Evolutionary conservation across 2,329 filamentous ascomycete genomes (phyloP).

Genomic region (Fusarium miscanthi): DNA sequence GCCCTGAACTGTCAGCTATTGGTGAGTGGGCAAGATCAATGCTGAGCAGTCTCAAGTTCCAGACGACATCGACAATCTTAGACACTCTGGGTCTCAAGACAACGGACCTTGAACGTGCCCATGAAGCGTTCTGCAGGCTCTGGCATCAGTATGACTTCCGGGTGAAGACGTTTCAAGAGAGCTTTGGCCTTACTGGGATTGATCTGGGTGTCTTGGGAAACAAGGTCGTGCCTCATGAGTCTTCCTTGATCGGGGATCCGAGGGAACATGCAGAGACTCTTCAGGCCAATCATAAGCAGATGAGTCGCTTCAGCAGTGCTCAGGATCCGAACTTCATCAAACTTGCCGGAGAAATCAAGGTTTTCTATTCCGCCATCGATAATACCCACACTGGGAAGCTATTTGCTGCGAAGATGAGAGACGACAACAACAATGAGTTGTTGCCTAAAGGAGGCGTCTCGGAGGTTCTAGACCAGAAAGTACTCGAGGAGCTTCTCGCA

Average conservation of each 20-base stretch:
- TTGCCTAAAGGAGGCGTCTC: rapidly evolving
- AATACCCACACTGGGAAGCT: background rate
- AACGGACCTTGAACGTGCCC: slow-evolving; percentile 16
- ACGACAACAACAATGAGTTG: too few relatives aligned
- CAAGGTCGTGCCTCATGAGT: slow-evolving; percentile 27
- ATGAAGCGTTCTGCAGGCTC: slow-evolving; percentile 17
- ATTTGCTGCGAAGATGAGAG: too few relatives aligned
- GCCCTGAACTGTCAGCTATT: slow-evolving; percentile 35
- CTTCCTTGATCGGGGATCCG: slow-evolving; percentile 14
- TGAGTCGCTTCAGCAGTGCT: slow-evolving; percentile 2
- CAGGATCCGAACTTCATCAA: slow-evolving; percentile 25
- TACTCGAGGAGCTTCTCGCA: background rate
- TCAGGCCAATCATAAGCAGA: slow-evolving; percentile 23
- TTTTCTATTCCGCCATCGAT: background rate
- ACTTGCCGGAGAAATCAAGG: slow-evolving; percentile 12
- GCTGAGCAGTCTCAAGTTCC: slow-evolving; percentile 31
- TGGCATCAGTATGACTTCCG: slow-evolving; percentile 23
- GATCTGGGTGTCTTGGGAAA: slow-evolving; percentile 10
- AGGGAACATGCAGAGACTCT: slow-evolving; percentile 29
- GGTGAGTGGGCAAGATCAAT: slow-evolving; percentile 25
- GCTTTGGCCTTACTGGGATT: background rate
- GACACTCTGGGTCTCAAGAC: slow-evolving; percentile 17
- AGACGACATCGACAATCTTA: background rate
- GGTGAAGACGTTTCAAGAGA: slow-evolving; percentile 36
- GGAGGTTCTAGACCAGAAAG: background rate